Evolutionary conservation across 2,329 filamentous ascomycete species (phyloP).

Genomic region (Penicillium aurantiogriseum): DNA sequence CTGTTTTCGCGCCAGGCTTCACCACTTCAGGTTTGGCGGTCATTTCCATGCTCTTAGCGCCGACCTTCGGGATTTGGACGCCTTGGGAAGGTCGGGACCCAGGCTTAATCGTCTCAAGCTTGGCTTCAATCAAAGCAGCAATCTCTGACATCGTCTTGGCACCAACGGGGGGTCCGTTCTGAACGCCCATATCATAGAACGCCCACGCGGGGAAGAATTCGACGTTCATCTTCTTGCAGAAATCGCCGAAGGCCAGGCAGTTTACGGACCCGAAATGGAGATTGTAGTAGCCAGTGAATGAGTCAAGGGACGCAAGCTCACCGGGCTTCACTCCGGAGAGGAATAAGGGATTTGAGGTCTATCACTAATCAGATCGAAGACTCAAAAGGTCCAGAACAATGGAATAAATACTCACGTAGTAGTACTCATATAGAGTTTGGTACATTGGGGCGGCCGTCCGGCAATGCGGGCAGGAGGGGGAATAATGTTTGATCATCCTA

Average conservation of each 20-base stretch:
- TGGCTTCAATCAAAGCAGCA: constrained; percentile 70
- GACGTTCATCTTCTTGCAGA: constrained; percentile 69
- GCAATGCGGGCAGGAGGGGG: constrained; percentile 66
- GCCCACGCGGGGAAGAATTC: constrained; percentile 71
- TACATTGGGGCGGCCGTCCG: constrained; percentile 75
- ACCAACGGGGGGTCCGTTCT: constrained; percentile 63
- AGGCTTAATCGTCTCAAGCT: constrained; percentile 74
- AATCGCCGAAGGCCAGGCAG: constrained; percentile 77
- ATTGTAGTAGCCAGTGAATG: constrained; percentile 80
- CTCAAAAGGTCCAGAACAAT: constrained; percentile 5
- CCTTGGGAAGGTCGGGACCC: constrained; percentile 70
- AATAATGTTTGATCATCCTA: constrained; percentile 55
- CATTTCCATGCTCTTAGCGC: constrained; percentile 55
- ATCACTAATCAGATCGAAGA: constrained; percentile 29
- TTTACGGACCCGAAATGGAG: constrained; percentile 85
- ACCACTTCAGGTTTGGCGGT: constrained; percentile 40
- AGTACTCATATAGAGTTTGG: constrained; percentile 94
- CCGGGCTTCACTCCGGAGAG: constrained; percentile 50
- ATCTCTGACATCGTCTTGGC: constrained; percentile 65
- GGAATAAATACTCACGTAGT: constrained; percentile 51
- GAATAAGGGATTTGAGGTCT: constrained; percentile 73
- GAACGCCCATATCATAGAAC: constrained; percentile 75
- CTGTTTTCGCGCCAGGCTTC: constrained; percentile 41
- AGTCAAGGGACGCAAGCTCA: constrained; percentile 56
- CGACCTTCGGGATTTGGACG: constrained; percentile 68